Conservation (phyloP, 345 rosid species). For the Melaleuca quinquenervia region DNA sequence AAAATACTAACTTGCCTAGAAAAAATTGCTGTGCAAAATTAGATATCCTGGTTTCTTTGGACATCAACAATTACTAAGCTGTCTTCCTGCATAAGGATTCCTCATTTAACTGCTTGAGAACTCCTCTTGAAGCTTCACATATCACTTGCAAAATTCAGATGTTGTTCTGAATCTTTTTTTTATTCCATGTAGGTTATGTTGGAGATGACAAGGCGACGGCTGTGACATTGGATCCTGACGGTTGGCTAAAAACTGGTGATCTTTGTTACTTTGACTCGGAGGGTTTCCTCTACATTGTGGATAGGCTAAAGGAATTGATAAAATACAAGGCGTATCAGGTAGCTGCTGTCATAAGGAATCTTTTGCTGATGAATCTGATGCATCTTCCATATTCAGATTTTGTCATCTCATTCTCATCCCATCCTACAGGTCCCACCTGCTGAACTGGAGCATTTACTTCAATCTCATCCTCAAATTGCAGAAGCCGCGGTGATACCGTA, state of each 20-base stretch:
- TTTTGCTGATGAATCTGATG: not conserved
- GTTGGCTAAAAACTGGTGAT: slow-evolving; percentile 95
- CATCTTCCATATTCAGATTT: not conserved
- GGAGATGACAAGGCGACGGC: slow-evolving; percentile 80
- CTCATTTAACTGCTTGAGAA: not conserved
- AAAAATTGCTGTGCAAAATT: not conserved
- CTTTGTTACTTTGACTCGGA: slow-evolving; percentile 70
- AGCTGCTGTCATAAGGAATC: not conserved
- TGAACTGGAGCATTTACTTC: slow-evolving; percentile 77
- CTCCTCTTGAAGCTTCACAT: not conserved
- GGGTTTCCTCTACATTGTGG: slow-evolving; percentile 68
- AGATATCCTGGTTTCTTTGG: not conserved
- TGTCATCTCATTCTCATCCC: not conserved
- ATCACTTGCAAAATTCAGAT: not conserved
- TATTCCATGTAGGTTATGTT: slow-evolving; percentile 50
- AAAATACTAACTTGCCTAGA: not conserved
- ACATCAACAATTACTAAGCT: not conserved
- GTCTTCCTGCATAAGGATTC: not conserved
- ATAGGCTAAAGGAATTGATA: slow-evolving; percentile 85
- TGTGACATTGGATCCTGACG: slow-evolving; percentile 58
- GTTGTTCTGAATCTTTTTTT: not conserved
- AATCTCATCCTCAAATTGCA: slow-evolving; percentile 52
- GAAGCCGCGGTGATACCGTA: slow-evolving; percentile 97
- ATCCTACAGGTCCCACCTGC: slow-evolving; percentile 78
- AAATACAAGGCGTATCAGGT: slow-evolving; percentile 98